A percentile compares a stretch with the other conserved stretches of the same genome.
phyloP scores from a whole-genome alignment of 345 rosid genomes.

The Arabis hirsuta region DNA sequence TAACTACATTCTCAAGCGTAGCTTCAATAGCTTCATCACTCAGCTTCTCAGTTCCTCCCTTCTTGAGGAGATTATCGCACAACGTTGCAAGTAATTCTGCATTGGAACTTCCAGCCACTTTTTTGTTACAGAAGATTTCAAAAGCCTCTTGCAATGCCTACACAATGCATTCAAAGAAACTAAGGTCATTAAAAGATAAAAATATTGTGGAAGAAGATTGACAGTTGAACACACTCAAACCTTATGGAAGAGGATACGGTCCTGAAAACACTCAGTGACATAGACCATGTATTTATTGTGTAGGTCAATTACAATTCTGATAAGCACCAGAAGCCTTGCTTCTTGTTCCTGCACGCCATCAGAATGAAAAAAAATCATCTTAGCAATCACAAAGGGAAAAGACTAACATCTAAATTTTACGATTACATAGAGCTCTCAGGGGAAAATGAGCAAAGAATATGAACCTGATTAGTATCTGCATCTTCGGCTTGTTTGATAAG shows the following conservation, averaged over 20 bases:
- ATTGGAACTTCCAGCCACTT: constrained; percentile 38
- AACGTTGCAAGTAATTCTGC: constrained; percentile 44
- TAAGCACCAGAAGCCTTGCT: constrained; percentile 47
- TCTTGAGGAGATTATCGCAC: constrained; percentile 41
- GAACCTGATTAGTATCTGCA: constrained; percentile 48
- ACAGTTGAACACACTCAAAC: background rate
- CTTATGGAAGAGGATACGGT: constrained; percentile 33
- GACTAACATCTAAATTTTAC: no score
- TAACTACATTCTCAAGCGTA: constrained; percentile 37
- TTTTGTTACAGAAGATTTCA: constrained; percentile 43
- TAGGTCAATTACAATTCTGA: constrained; percentile 68
- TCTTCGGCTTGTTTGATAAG: constrained; percentile 89
- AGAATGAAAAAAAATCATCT: background rate
- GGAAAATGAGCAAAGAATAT: no score
- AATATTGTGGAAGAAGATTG: constrained; percentile 33
- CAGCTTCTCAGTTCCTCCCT: constrained; percentile 35
- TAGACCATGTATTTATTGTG: constrained; percentile 51
- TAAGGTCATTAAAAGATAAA: background rate
- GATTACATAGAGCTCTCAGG: no score
- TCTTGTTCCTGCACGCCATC: constrained; percentile 55
- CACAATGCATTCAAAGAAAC: background rate
- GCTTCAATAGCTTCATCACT: constrained; percentile 35
- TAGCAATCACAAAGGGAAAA: background rate
- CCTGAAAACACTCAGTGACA: constrained; percentile 30
- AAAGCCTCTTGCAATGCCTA: constrained; percentile 46